Evolutionary conservation across 2,329 filamentous ascomycete genomes (phyloP).

Genomic region (Sporothrix curviconia): DNA sequence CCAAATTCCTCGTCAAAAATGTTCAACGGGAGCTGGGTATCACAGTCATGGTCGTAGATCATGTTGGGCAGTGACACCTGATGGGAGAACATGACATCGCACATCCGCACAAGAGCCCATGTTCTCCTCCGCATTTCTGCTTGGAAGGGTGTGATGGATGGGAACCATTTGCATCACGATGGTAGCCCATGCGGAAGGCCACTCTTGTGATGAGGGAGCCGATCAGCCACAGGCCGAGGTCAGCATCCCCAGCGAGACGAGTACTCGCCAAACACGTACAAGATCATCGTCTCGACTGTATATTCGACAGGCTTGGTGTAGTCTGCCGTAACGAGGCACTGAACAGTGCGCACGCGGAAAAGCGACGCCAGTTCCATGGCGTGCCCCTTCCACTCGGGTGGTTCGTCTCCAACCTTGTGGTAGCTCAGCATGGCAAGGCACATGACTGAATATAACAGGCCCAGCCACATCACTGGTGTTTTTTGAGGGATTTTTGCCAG

Average conservation of each 20-base stretch:
- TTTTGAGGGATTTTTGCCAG: constrained; percentile 68
- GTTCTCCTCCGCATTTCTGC: constrained; percentile 66
- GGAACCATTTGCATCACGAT: constrained; percentile 72
- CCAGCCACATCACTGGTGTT: constrained; percentile 71
- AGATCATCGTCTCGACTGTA: constrained; percentile 70
- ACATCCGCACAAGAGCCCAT: constrained; percentile 66
- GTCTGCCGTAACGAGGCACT: constrained; percentile 69
- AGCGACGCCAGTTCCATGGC: constrained; percentile 53
- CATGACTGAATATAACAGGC: constrained; percentile 68
- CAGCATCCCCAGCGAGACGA: constrained; percentile 66
- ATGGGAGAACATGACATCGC: constrained; percentile 71
- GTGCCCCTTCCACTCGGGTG: constrained; percentile 67
- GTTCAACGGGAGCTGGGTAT: constrained; percentile 68
- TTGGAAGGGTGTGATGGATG: constrained; percentile 64
- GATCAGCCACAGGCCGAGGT: constrained; percentile 59
- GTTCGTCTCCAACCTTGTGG: constrained; percentile 71
- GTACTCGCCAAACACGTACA: constrained; percentile 72
- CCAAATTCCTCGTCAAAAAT: constrained; percentile 76
- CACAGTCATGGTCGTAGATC: constrained; percentile 67
- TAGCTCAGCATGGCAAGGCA: constrained; percentile 74
- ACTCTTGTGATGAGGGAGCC: constrained; percentile 49
- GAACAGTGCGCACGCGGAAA: constrained; percentile 67
- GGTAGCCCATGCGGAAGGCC: constrained; percentile 66
- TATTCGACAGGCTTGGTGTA: constrained; percentile 69
- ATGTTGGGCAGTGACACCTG: constrained; percentile 62